Evolutionary conservation across 2,329 filamentous ascomycete genomes (phyloP), one percentile per base, ranked within the genome.

Genomic region (Sclerotinia minor): DNA sequence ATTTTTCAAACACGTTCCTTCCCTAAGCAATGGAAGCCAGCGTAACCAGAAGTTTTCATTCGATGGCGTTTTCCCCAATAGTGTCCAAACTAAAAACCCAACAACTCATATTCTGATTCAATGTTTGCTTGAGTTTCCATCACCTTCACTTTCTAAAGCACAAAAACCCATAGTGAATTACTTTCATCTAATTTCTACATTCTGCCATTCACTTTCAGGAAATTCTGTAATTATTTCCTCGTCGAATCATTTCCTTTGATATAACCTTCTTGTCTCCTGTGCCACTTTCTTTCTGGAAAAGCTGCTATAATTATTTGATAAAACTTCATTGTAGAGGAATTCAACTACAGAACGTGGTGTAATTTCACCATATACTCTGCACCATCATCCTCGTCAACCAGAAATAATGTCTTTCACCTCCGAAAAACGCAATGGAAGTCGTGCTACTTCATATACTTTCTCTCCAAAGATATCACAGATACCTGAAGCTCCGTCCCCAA

Each of bases 401-500:
- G 35, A 8, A 35, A 50, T n/a, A 24, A 61, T 61, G 59, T 50
- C 59, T 50, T 61, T 50, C n/a, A 24, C 9, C 32, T 50, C 59
- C 13, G 59, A 61, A 1, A 61, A 50, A 50, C 59, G 59, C 21
- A 61, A 50, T 7, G 59, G n/a, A 61, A 61, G 45, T 50, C 59
- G 59, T 50, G n/a, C 29, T 41, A 35, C 45, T 41, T 61, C 59
- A 5, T 61, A 61, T 61, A 50, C n/a, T 8, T 61, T 61, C 32
- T 61, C 59, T 21, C 59, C 59, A 61, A 61, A 61, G 8, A 26
- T 38, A 61, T 1, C 44, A 11, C 58, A 49, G n/a, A 50, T 61
- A 50, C 32, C 59, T 26, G 59, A 61, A 61, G 45, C 32, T 50
- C 59, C 45, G 21, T 50, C 59, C 7, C 59, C 59, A 5, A 35